These are phyloP conservation scores for Hysterium pulicare DNA, from an alignment of 2,329 filamentous ascomycete species.

Conservation along the genomic window DNA sequence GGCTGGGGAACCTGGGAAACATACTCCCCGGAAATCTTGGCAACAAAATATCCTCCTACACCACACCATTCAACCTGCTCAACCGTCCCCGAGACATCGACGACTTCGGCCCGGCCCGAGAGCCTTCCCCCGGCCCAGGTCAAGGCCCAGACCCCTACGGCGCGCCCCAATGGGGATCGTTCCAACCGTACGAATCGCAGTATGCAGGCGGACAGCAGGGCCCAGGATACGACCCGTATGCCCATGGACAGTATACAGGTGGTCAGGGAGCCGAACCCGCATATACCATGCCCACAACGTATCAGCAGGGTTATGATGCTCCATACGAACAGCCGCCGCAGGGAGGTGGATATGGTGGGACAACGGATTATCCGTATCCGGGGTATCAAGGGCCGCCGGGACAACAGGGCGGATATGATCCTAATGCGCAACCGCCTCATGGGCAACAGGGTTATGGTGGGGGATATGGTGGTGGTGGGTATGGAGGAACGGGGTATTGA, in stretches of 20 bases:
- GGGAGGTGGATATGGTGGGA: slow-evolving; percentile 14
- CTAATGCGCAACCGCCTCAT: background rate
- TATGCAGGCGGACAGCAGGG: slow-evolving; percentile 19
- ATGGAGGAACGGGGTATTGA: too few relatives aligned
- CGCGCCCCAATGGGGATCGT: slow-evolving; percentile 22
- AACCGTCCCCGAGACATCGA: slow-evolving; percentile 21
- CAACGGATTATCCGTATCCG: background rate
- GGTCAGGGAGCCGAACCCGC: slow-evolving; percentile 31
- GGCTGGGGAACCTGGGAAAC: slow-evolving; percentile 7
- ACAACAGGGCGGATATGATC: slow-evolving; percentile 2
- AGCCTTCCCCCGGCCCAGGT: slow-evolving; percentile 18
- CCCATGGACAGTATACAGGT: slow-evolving; percentile 23
- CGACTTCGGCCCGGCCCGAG: slow-evolving; percentile 16
- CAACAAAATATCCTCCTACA: slow-evolving; percentile 7
- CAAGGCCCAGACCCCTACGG: slow-evolving; percentile 14
- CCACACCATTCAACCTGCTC: slow-evolving; percentile 17
- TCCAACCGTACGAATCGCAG: slow-evolving; percentile 35
- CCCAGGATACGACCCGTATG: slow-evolving; percentile 15
- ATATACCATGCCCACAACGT: slow-evolving; percentile 32
- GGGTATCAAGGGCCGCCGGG: background rate
- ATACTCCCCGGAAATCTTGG: slow-evolving; percentile 14
- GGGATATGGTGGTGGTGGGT: slow-evolving; percentile 7
- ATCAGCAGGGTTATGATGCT: slow-evolving; percentile 37
- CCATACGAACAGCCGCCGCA: slow-evolving; percentile 17
- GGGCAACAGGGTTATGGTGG: slow-evolving; percentile 13